Base-by-base conservation (phyloP, 306 rosid species). In the Cucurbita maxima region DNA sequence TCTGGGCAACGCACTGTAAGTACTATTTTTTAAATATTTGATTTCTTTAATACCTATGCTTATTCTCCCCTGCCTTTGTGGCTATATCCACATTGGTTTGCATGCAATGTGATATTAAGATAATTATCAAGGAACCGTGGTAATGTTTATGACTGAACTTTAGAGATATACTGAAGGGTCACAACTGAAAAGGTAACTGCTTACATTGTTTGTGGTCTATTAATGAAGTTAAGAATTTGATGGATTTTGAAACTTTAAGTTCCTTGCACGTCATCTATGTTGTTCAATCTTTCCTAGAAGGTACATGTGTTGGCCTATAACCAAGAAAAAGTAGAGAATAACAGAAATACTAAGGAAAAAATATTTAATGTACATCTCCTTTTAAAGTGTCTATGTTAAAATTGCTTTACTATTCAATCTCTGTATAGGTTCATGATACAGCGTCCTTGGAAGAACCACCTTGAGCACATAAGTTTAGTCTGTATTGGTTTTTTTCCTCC, bases 1-100 rank as follows among this genome's bases (percentile, higher is more conserved):
- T 91, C 99, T 52, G 99, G 99, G 77, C 99, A 95, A 57, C 97
- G 99, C 81, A 95, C 99, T 51, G 99, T 95, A 85, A 83, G 91
- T 82, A 54, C 79, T 56, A 78, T 18, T 77, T 76, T 73, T 69
- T 48, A 4, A n/a, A 54, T 58, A 40, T 66, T 57, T 10, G 43
- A 70, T 50, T 48, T 50, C 22, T 70, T 50, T 15, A 25, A 5
- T 45, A 69, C 58, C 44, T 68, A 68, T 44, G 54, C 15, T 25
- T 9, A 6, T 47, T 47, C 41, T 19, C 57, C 57, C 37, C 36
- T 10, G 37, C 56, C 36, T 66, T 19, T 66, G 69, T 66, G 51
- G 50, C 16, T 30, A 40, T 4, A n/a, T 63, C 3, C 16, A 63
- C 16, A 63, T 40, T 16, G 30, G 9, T 63, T 40, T 63, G 50